phyloP scores from a whole-genome alignment of 192 early-diverging fungal genomes.

The Blastocladiella britannica region DNA sequence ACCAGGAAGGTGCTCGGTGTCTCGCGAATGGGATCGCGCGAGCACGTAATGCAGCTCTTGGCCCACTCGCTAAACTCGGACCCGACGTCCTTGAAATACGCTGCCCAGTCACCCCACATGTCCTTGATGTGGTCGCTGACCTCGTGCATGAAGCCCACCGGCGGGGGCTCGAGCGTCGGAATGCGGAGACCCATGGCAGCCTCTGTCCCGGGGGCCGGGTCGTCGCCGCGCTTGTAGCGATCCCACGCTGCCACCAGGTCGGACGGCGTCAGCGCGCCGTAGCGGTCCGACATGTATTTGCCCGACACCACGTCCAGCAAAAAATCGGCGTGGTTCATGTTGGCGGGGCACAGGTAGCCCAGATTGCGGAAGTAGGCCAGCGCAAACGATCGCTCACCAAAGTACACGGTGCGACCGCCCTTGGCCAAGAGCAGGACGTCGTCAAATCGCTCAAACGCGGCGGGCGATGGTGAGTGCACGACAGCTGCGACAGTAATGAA shows the following conservation, averaged over 20 bases:
- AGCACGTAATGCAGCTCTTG: neutral
- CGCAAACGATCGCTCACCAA: conserved; percentile 34
- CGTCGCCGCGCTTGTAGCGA: conserved; percentile 12
- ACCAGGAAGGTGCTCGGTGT: neutral
- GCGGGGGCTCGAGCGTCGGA: conserved; percentile 8
- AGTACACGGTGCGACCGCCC: conserved; percentile 59
- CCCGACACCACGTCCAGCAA: conserved; percentile 48
- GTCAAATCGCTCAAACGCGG: conserved; percentile 70
- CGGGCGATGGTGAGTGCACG: conserved; percentile 72
- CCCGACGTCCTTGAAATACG: neutral
- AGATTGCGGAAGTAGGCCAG: conserved; percentile 24
- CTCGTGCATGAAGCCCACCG: conserved; percentile 8
- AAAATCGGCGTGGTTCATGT: conserved; percentile 27
- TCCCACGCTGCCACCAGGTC: conserved; percentile 27
- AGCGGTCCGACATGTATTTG: conserved; percentile 16
- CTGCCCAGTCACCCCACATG: neutral
- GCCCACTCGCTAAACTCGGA: neutral
- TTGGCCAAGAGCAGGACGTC: conserved; percentile 55
- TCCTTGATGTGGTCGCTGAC: neutral
- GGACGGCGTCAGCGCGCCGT: conserved; percentile 14
- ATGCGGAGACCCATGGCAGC: conserved; percentile 1
- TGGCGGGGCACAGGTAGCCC: conserved; percentile 17
- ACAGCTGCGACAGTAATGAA: conserved; percentile 56
- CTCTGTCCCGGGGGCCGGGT: conserved; percentile 6
- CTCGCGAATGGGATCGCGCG: neutral